Percentiles rank a stretch among this genome's conserved stretches.
Conservation (phyloP, 345 rosid genomes). For the Abelmoschus esculentus region DNA sequence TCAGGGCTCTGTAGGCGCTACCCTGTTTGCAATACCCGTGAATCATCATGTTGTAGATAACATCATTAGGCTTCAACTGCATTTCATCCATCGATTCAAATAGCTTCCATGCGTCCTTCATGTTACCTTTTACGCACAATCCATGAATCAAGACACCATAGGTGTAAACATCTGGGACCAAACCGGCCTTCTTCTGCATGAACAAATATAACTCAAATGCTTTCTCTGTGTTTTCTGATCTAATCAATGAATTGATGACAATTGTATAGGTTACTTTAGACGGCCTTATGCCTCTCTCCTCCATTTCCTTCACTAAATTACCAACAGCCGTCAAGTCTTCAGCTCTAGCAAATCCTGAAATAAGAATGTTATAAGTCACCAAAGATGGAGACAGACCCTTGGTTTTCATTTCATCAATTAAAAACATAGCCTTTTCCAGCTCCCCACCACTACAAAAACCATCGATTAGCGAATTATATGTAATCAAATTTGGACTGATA, state of each 20-base stretch:
- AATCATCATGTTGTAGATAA: slow-evolving; percentile 63
- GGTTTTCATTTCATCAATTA: slow-evolving; percentile 45
- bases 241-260: slow-evolving; percentile 42
- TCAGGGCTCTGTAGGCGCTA: slow-evolving; percentile 57
- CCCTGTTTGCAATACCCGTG: slow-evolving; percentile 69
- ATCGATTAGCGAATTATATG: slow-evolving; percentile 55
- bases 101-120: slow-evolving; percentile 59
- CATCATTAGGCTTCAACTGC: slow-evolving; percentile 50
- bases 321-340: slow-evolving; percentile 34
- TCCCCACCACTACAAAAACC: slow-evolving; percentile 45
- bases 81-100: slow-evolving; percentile 41
- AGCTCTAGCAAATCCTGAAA: slow-evolving; percentile 45
- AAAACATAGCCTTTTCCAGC: slow-evolving; percentile 39
- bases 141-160: slow-evolving; percentile 60
- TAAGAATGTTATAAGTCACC: slow-evolving; percentile 51
- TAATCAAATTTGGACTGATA: slow-evolving; percentile 45
- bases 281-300: slow-evolving; percentile 63
- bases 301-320: slow-evolving; percentile 62
- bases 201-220: slow-evolving; percentile 42
- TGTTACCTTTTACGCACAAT: slow-evolving; percentile 57
- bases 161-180: slow-evolving; percentile 56
- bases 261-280: slow-evolving; percentile 67
- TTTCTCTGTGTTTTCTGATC: slow-evolving; percentile 44
- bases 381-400: slow-evolving; percentile 51
- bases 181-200: slow-evolving; percentile 46